Conservation (phyloP, 192 early-diverging fungal genomes). For the Backusella luteola region DNA sequence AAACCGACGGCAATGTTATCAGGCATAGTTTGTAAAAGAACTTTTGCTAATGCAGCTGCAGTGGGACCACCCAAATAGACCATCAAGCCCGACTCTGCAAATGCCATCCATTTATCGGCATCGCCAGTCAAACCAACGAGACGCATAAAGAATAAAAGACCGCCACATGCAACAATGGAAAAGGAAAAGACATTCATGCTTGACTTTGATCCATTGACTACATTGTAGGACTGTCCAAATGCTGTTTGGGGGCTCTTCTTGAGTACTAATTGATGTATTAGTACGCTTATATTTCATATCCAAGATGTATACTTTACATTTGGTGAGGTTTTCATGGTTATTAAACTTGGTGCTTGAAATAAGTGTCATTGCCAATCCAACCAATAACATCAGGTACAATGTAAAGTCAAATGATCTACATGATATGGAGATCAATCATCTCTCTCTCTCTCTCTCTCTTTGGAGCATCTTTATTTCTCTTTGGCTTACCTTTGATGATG, state of each 20-base stretch:
- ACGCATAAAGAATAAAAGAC: conserved; percentile 27
- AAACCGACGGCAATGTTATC: conserved; percentile 33
- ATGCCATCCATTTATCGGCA: conserved; percentile 47
- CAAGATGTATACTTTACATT: conserved; percentile 31
- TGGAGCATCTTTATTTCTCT: not conserved
- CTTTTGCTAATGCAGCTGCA: conserved; percentile 45
- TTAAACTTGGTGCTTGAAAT: conserved; percentile 42
- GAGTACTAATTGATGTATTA: not conserved
- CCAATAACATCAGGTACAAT: conserved; percentile 38
- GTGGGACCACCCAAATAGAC: conserved; percentile 47
- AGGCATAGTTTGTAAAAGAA: conserved; percentile 55
- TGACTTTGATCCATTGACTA: conserved; percentile 16
- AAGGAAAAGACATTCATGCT: conserved; percentile 40
- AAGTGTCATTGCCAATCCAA: conserved; percentile 35
- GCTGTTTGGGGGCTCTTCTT: conserved; percentile 12
- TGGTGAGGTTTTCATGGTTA: conserved; percentile 50
- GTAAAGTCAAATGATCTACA: not conserved
- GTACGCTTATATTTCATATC: too few species aligned
- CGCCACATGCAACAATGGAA: conserved; percentile 35
- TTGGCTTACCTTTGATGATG: conserved; percentile 11
- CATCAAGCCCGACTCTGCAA: conserved; percentile 46
- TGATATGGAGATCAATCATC: not conserved
- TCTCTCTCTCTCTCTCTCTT: too few species aligned
- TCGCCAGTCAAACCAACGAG: conserved; percentile 8
- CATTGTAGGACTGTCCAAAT: conserved; percentile 31